A percentile compares a stretch with the other conserved stretches of the same genome.
Evolutionary conservation across 2,329 filamentous ascomycete genomes (phyloP).

Genomic region (Niveomyces coronatus): DNA sequence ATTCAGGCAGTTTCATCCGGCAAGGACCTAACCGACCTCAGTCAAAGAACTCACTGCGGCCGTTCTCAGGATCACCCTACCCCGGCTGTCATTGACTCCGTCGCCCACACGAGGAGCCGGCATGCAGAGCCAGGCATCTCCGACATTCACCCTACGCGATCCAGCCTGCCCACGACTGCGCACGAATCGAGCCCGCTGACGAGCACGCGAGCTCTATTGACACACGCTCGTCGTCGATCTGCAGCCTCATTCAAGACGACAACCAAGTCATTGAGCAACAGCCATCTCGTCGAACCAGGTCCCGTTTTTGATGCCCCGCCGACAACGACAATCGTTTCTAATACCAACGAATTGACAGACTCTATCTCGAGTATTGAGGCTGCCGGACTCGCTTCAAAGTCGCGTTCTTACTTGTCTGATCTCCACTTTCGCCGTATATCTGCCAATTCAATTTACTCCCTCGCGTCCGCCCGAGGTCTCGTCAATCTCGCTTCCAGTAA

Average conservation of each 20-base stretch:
- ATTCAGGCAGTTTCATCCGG: constrained; percentile 4
- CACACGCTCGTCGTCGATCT: constrained; percentile 8
- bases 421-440: constrained; percentile 56
- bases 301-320: neutral
- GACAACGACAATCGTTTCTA: neutral
- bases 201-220: constrained; percentile 10
- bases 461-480: constrained; percentile 49
- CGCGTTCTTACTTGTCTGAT: constrained; percentile 37
- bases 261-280: constrained; percentile 1
- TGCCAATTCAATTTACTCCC: constrained; percentile 61
- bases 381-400: constrained; percentile 16
- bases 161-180: constrained; percentile 49
- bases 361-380: constrained; percentile 11
- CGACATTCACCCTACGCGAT: constrained; percentile 45
- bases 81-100: constrained; percentile 25
- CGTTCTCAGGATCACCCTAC: constrained; percentile 30
- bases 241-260: too few relatives aligned
- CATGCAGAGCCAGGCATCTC: constrained; percentile 50
- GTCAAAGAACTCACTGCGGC: constrained; percentile 8
- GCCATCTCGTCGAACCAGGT: neutral
- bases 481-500: constrained; percentile 37
- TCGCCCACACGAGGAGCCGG: constrained; percentile 41
- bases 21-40: constrained; percentile 2
- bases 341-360: neutral
- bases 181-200: constrained; percentile 8